Evolutionary conservation across 768 basidiomycete species (phyloP).

Genomic region (Daedaleopsis sinensis): DNA sequence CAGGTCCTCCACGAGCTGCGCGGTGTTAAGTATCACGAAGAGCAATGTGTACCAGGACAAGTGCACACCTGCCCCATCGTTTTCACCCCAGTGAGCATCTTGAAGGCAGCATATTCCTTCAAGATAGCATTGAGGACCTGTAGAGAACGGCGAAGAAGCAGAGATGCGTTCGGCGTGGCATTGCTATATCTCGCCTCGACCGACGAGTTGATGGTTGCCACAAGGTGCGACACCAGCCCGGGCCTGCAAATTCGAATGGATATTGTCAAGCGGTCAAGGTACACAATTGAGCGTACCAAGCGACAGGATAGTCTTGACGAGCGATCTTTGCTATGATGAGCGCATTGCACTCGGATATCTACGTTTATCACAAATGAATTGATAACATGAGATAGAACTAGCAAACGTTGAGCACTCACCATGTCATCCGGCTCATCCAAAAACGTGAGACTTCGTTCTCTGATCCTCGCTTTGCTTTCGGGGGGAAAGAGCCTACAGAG

Average conservation of each 20-base stretch:
- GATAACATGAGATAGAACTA: not conserved
- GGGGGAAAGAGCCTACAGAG: slow-evolving; percentile 62
- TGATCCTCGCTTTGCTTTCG: slow-evolving; percentile 67
- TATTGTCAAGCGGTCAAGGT: not conserved
- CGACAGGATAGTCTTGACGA: slow-evolving; percentile 69
- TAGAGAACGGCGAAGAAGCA: slow-evolving; percentile 62
- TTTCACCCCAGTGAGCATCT: slow-evolving; percentile 69
- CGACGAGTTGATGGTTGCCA: slow-evolving; percentile 55
- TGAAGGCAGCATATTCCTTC: slow-evolving; percentile 71
- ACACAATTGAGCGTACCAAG: slow-evolving; percentile 54
- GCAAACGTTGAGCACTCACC: slow-evolving; percentile 45
- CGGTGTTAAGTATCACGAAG: slow-evolving; percentile 1
- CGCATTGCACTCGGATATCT: slow-evolving; percentile 84
- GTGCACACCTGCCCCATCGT: slow-evolving; percentile 61
- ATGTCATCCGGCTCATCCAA: slow-evolving; percentile 79
- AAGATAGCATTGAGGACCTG: slow-evolving; percentile 65
- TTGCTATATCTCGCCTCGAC: slow-evolving; percentile 53
- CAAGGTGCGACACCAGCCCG: slow-evolving; percentile 54
- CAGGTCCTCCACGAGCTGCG: slow-evolving; percentile 56
- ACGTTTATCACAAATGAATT: slow-evolving; percentile 14
- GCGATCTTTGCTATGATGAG: slow-evolving; percentile 76
- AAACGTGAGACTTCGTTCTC: slow-evolving; percentile 63
- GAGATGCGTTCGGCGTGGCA: slow-evolving; percentile 36
- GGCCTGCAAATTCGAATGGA: slow-evolving; percentile 47
- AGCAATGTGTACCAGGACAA: not conserved